Evolutionary conservation across 2,329 filamentous ascomycete species (phyloP), one percentile per base, ranked within the genome.

Genomic region (Torrubiella hemipterigena): DNA sequence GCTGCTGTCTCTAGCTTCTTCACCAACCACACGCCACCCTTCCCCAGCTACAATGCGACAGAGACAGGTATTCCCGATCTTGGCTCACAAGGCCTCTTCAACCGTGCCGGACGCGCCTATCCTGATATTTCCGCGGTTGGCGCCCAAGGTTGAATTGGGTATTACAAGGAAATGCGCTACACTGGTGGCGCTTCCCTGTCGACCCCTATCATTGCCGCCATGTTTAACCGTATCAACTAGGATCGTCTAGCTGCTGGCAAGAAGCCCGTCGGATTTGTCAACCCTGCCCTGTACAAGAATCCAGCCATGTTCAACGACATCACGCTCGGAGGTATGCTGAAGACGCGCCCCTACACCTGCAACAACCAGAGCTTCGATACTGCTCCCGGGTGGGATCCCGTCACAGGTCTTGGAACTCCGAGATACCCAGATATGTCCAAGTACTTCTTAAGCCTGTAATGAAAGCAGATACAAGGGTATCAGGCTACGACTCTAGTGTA

Each of bases 121-220:
- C 56, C 57, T 3, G 57, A 60, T 31, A 42, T 61, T 6, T 42
- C 46, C 7, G 51, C 52, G 5, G 55, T 73, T 31, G 56, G 69
- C 3, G 48, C 65, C 21, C 51, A 67, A 29, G 59, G 60, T 14
- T 45, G 48, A 7, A 63, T 63, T 35, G 1, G 66, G 52, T 23
- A 25, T 12, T 11, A 14, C 17, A 40, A 40, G 4, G 17, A 65
- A 14, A 13, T 20, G 17, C n/a, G 13, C 2, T 33, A 31, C 22
- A 27, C 18, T 14, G 30, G n/a, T 20, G 40, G 38, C 1, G 37
- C 41, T 9, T 34, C 27, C n/a, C 24, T 34, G n/a, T 21, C 37
- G 14, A 29, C 37, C 5, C 41, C 41, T 12, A 27, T 43, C 10
- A 18, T 38, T 15, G 38, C 35, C n/a, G 30, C 34, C 10, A 30